Percentiles rank a stretch among this genome's conserved stretches.
phyloP scores from a whole-genome alignment of 2,329 filamentous ascomycete species.

The Colletotrichum echinochloae region DNA sequence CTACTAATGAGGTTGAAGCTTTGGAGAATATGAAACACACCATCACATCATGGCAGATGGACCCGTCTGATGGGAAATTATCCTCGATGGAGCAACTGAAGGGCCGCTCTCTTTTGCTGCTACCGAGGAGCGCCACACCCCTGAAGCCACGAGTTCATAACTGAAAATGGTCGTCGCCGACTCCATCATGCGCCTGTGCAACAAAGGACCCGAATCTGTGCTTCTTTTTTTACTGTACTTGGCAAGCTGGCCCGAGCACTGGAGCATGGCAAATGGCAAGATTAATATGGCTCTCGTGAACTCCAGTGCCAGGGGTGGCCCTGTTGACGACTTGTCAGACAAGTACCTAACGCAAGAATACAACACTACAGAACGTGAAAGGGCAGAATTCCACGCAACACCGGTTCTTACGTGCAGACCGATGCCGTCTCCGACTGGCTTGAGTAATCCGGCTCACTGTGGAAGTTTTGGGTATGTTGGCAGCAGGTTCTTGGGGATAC shows the following conservation, averaged over 20 bases:
- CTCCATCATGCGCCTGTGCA: background rate
- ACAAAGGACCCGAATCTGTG: constrained; percentile 1
- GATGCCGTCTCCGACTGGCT: background rate
- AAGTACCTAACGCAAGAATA: constrained; percentile 8
- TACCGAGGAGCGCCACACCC: constrained; percentile 24
- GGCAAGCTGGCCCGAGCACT: background rate
- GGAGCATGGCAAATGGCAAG: constrained; percentile 22
- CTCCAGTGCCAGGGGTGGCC: constrained; percentile 24
- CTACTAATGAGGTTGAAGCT: constrained; percentile 30
- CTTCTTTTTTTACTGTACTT: background rate
- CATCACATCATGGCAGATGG: constrained; percentile 40
- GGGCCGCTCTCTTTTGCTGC: constrained; percentile 28
- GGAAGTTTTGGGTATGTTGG: constrained; percentile 7
- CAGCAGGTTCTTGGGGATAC: constrained; percentile 16
- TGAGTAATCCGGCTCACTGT: constrained; percentile 3
- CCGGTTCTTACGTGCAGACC: background rate
- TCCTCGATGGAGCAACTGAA: constrained; percentile 19
- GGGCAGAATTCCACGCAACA: background rate
- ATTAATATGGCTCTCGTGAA: constrained; percentile 29
- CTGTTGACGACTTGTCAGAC: constrained; percentile 18
- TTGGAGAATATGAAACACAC: constrained; percentile 40
- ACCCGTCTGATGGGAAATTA: constrained; percentile 34
- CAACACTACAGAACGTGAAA: constrained; percentile 6
- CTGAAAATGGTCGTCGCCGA: background rate
- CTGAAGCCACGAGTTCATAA: constrained; percentile 8